These are phyloP conservation scores for Hibiscus tridactylites DNA, from an alignment of 345 rosid species.

Conservation along the genomic window DNA sequence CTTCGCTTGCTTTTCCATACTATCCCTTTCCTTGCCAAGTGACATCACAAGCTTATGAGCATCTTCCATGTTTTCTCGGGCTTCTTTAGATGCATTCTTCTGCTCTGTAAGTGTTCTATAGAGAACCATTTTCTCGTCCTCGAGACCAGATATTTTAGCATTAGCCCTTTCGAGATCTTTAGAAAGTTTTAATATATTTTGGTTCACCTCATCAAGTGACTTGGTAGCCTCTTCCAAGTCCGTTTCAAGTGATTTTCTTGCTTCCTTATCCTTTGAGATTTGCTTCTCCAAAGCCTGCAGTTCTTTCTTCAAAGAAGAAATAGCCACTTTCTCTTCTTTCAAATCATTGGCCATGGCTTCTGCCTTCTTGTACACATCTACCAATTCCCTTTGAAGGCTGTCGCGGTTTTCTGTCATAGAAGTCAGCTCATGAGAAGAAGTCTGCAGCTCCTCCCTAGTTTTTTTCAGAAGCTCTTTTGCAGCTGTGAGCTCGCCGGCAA, in stretches of 20 bases:
- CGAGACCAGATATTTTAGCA: constrained; percentile 46
- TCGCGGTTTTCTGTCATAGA: constrained; percentile 36
- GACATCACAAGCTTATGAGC: constrained; percentile 73
- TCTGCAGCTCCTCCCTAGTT: constrained; percentile 40
- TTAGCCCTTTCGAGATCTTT: constrained; percentile 55
- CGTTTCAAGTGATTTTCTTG: constrained; percentile 56
- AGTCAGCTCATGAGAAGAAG: constrained; percentile 34
- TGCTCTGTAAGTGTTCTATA: constrained; percentile 63
- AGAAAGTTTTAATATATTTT: constrained; percentile 51
- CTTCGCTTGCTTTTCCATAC: constrained; percentile 57
- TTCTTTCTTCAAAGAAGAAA: constrained; percentile 36
- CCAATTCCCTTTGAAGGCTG: not conserved
- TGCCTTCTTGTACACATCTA: constrained; percentile 40
- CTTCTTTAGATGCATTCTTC: constrained; percentile 49
- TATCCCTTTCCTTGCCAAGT: constrained; percentile 84
- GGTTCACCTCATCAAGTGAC: constrained; percentile 81
- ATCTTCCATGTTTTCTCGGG: constrained; percentile 77
- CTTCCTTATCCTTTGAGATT: constrained; percentile 50
- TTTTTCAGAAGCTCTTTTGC: constrained; percentile 46
- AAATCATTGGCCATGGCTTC: constrained; percentile 52
- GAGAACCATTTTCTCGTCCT: constrained; percentile 74
- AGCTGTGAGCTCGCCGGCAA: constrained; percentile 42
- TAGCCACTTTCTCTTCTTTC: constrained; percentile 41
- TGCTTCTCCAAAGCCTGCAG: constrained; percentile 61
- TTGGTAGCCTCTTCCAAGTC: constrained; percentile 82